These are phyloP conservation scores for Cyberlindnera lachancei DNA, from an alignment of 805 yeast species.

Conservation along the genomic window DNA sequence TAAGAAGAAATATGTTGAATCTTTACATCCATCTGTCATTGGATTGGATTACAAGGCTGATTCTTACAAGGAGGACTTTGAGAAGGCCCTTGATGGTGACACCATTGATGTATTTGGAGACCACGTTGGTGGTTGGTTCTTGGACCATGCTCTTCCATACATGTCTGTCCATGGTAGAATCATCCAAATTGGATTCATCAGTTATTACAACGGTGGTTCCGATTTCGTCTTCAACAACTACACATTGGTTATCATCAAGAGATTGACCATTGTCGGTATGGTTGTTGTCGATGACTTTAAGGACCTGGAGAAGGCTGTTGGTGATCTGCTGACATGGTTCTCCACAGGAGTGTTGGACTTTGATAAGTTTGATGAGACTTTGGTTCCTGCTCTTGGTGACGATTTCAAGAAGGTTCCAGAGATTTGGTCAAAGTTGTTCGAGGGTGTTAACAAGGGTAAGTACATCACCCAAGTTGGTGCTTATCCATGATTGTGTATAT, in stretches of 20 bases:
- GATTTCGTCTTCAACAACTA: conserved; percentile 31
- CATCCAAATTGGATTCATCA: conserved; percentile 57
- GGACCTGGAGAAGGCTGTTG: conserved; percentile 31
- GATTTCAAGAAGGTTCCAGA: conserved; percentile 38
- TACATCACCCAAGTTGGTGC: conserved; percentile 33
- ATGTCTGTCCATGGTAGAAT: conserved; percentile 36
- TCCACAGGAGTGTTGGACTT: conserved; percentile 34
- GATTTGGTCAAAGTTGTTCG: conserved; percentile 40
- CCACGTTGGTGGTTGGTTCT: conserved; percentile 55
- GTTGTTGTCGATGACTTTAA: conserved; percentile 37
- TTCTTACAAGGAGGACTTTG: conserved; percentile 28
- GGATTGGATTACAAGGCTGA: conserved; percentile 46
- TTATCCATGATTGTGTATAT: conserved; percentile 1
- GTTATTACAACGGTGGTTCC: conserved; percentile 41
- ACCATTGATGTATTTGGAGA: conserved; percentile 50
- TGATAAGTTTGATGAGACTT: conserved; percentile 28
- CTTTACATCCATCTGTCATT: conserved; percentile 45
- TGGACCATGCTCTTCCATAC: conserved; percentile 34
- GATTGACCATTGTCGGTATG: conserved; percentile 47
- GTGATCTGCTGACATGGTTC: conserved; percentile 29
- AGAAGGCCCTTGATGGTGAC: conserved; percentile 37
- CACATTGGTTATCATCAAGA: conserved; percentile 37
- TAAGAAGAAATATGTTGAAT: conserved; percentile 46
- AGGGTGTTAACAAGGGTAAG: conserved; percentile 42
- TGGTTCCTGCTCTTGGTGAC: conserved; percentile 33